Evolutionary conservation across 257 asterid species (phyloP).

Genomic region (Henckelia pumila): DNA sequence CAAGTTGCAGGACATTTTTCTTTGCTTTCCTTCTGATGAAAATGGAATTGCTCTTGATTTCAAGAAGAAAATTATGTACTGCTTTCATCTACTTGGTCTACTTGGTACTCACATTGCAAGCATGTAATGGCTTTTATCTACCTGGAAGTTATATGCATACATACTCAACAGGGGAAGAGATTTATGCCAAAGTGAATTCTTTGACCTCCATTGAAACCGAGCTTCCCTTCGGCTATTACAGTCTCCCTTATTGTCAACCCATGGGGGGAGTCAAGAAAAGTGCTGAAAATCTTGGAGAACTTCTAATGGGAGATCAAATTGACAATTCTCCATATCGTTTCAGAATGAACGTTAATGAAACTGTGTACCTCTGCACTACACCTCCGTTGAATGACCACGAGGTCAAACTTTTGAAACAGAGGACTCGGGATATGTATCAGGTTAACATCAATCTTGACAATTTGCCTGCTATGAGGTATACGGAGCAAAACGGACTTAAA

Average conservation of each 20-base stretch:
- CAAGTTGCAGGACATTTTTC: conserved; percentile 27
- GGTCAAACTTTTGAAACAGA: conserved; percentile 71
- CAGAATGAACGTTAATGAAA: conserved; percentile 63
- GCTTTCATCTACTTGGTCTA: conserved; percentile 41
- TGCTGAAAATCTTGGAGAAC: conserved; percentile 82
- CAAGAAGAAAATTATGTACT: conserved; percentile 47
- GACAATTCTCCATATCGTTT: conserved; percentile 75
- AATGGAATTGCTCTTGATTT: conserved; percentile 59
- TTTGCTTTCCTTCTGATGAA: conserved; percentile 38
- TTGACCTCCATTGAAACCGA: conserved; percentile 82
- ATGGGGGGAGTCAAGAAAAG: conserved; percentile 63
- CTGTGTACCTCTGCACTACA: conserved; percentile 70
- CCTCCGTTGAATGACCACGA: conserved; percentile 59
- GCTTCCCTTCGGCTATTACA: conserved; percentile 73
- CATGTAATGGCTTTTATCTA: conserved; percentile 67
- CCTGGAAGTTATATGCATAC: conserved; percentile 80
- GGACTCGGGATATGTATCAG: conserved; percentile 75
- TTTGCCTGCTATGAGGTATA: conserved; percentile 72
- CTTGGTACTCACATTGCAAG: conserved; percentile 46
- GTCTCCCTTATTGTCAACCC: conserved; percentile 72
- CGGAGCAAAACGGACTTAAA: conserved; percentile 62
- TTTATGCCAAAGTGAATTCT: conserved; percentile 66
- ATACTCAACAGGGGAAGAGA: conserved; percentile 51
- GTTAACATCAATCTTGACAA: conserved; percentile 80
- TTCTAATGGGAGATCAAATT: conserved; percentile 82